These are phyloP conservation scores for Trichoderma sp. DNA, from an alignment of 2,329 filamentous ascomycete genomes.

Conservation along the genomic window DNA sequence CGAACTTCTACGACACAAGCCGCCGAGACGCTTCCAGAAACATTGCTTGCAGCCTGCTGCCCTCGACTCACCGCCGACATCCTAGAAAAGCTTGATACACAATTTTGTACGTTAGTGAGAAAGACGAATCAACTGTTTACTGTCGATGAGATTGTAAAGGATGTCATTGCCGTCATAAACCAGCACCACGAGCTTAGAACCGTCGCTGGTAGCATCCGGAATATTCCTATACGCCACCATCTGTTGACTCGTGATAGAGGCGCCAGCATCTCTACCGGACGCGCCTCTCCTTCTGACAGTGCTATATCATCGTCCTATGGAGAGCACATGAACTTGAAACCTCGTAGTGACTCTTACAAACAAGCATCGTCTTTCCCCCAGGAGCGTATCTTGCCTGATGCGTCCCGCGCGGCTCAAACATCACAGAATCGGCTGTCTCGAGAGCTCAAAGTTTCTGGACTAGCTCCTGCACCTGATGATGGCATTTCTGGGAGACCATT, in stretches of 20 bases:
- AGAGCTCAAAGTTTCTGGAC: conserved; percentile 32
- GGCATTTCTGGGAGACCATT: conserved; percentile 61
- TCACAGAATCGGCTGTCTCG: conserved; percentile 34
- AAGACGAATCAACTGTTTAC: conserved; percentile 46
- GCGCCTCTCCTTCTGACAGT: background rate
- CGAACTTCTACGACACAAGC: conserved; percentile 40
- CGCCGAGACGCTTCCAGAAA: conserved; percentile 36
- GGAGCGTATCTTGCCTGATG: conserved; percentile 31
- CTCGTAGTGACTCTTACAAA: conserved; percentile 6
- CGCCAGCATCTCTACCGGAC: background rate
- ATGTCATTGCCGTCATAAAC: conserved; percentile 47
- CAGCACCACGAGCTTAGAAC: conserved; percentile 26
- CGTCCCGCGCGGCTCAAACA: conserved; percentile 32
- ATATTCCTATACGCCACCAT: conserved; percentile 16
- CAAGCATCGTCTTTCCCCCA: conserved; percentile 27
- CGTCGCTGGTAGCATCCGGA: conserved; percentile 12
- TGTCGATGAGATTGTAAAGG: conserved; percentile 51
- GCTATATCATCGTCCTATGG: background rate
- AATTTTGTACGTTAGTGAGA: conserved; percentile 56
- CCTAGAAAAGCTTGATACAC: conserved; percentile 50
- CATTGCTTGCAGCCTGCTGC: conserved; percentile 49
- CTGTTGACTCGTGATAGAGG: conserved; percentile 13
- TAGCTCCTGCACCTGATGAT: conserved; percentile 45
- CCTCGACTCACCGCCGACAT: conserved; percentile 52
- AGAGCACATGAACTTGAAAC: background rate